A percentile compares a stretch with the other conserved stretches of the same genome.
These are phyloP conservation scores for Pichia sp. DNA, from an alignment of 1,139 yeast species.

Conservation along the genomic window DNA sequence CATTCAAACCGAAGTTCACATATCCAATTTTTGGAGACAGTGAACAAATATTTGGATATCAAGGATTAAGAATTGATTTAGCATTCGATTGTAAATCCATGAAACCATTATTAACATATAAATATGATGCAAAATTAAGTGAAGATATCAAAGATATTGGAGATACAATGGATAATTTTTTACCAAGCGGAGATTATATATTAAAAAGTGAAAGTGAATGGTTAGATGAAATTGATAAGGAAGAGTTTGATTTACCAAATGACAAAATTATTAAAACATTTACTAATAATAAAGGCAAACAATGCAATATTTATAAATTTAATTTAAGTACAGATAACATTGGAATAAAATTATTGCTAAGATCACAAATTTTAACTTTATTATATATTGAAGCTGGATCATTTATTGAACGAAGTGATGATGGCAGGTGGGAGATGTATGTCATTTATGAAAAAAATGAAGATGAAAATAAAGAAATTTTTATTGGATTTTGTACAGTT, in stretches of 20 bases:
- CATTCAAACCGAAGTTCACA: slow-evolving; percentile 71
- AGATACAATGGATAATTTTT: too few species aligned
- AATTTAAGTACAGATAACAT: slow-evolving; percentile 33
- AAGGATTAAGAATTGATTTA: slow-evolving; percentile 52
- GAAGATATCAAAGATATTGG: slow-evolving; percentile 46
- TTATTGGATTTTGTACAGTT: slow-evolving; percentile 78
- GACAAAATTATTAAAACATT: slow-evolving; percentile 23
- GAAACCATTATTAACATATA: slow-evolving; percentile 51
- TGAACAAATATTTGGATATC: slow-evolving; percentile 83
- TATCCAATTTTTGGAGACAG: slow-evolving; percentile 91
- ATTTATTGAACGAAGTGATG: slow-evolving; percentile 69
- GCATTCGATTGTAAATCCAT: slow-evolving; percentile 52
- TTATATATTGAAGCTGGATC: slow-evolving; percentile 93
- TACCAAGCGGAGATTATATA: too few species aligned
- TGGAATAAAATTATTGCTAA: slow-evolving; percentile 51
- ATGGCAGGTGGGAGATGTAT: slow-evolving; percentile 66
- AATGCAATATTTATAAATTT: slow-evolving; percentile 35
- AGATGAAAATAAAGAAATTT: slow-evolving; percentile 26
- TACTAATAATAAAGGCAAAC: slow-evolving; percentile 30
- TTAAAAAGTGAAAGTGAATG: slow-evolving; percentile 60
- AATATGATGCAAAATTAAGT: slow-evolving; percentile 46
- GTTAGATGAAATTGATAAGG: slow-evolving; percentile 50
- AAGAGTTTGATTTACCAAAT: slow-evolving; percentile 47
- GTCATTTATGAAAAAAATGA: slow-evolving; percentile 36
- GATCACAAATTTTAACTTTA: slow-evolving; percentile 75